Base-by-base conservation (phyloP, 208 protist species). In the Naegleria fowleri region DNA sequence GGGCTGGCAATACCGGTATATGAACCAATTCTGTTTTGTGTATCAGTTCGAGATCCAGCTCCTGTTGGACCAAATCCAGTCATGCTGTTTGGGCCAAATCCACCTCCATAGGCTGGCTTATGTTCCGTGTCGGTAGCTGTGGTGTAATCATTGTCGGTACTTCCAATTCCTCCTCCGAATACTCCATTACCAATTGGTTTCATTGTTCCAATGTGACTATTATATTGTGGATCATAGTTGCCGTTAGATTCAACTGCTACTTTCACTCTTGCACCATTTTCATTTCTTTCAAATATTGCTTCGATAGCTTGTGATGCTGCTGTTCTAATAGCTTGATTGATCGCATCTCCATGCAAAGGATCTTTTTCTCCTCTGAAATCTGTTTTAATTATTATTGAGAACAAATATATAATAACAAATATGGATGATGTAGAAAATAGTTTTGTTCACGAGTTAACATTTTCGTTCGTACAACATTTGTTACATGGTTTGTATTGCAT, bases 261-360 rank as follows among this genome's bases (percentile, higher is more conserved):
- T 67, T 67, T 67, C 11, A 67, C 11, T 29, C 22, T 67, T 15
- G 55, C 11, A 67, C 55, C 55, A 67, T 29, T 67, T 58, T 88
- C 84, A 55, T 22, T 88, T 88, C 84, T 88, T 58, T 88, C 84
- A 58, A 96, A 96, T 22, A 94, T 86, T 19, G 92, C 93, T 55
- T 96, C 91, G 22, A 97, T 90, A 4, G 93, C 94, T 0, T 93
- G 92, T 39, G 92, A 91, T 25, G 95, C 94, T 75, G 94, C 93
- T 22, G 91, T 84, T 25, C 93, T 92, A 58, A 97, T 95, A 86
- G 94, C 94, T 88, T 95, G 94, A 92, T 96, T 96, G 43, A 94
- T 92, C 41, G 83, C 86, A 92, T 96, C 94, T 41, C 92, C 95
- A 88, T 93, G 94, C 33, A 92, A 90, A 41, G 91, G 48, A 83